These are phyloP conservation scores for Panus rudis DNA, from an alignment of 768 basidiomycete genomes.

Conservation along the genomic window DNA sequence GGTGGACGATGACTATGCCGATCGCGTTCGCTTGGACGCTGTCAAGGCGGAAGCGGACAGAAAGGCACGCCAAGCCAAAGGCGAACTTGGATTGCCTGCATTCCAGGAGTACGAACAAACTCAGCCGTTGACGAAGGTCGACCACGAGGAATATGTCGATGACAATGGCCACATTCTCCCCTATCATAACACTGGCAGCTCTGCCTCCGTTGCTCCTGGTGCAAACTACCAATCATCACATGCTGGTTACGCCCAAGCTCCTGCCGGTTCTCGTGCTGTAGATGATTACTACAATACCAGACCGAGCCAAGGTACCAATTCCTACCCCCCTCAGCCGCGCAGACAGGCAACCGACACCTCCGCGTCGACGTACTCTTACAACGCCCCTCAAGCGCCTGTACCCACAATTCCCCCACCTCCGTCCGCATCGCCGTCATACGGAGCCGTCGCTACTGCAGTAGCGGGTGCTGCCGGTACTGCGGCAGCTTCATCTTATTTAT, in stretches of 20 bases:
- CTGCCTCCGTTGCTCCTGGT: conserved; percentile 23
- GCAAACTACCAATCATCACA: too few relatives aligned
- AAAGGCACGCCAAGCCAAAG: conserved; percentile 55
- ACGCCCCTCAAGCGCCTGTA: conserved; percentile 6
- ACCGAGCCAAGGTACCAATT: conserved; percentile 29
- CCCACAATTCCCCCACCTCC: background rate
- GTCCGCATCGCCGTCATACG: too few relatives aligned
- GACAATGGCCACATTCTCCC: conserved; percentile 26
- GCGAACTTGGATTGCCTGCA: conserved; percentile 66
- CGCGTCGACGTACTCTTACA: conserved; percentile 33
- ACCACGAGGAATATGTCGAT: conserved; percentile 54
- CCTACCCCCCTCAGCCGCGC: conserved; percentile 37
- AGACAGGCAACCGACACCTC: conserved; percentile 31
- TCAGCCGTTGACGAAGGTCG: conserved; percentile 60
- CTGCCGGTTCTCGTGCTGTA: conserved; percentile 59
- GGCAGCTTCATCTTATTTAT: too few relatives aligned
- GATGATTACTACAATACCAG: conserved; percentile 63
- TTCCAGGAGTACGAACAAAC: conserved; percentile 58
- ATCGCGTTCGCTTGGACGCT: conserved; percentile 73
- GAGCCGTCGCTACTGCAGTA: too few relatives aligned
- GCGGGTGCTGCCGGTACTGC: conserved; percentile 13
- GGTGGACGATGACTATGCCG: conserved; percentile 35
- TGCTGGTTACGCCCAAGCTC: conserved; percentile 60
- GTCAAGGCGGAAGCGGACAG: conserved; percentile 83
- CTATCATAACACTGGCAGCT: conserved; percentile 13